phyloP scores from a whole-genome alignment of 2,329 filamentous ascomycete species.

The Fusarium fujikuroi region DNA sequence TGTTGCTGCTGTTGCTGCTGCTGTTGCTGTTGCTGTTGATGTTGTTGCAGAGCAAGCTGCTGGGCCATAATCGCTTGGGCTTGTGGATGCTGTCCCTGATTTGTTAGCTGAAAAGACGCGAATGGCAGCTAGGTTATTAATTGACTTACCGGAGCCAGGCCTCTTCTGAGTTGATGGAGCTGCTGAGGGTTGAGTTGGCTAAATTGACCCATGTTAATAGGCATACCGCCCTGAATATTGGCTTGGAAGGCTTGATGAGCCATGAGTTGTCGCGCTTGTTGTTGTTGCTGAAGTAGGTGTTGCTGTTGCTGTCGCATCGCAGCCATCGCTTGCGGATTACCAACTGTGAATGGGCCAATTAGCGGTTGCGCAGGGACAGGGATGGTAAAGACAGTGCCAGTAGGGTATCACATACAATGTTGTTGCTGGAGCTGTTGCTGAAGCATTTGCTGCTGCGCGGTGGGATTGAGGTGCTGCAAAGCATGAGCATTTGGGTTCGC shows the following conservation, averaged over 20 bases:
- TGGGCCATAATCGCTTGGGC: constrained; percentile 55
- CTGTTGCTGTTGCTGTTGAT: constrained; percentile 45
- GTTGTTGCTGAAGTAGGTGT: constrained; percentile 67
- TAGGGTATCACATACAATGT: constrained; percentile 47
- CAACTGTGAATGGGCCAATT: constrained; percentile 43
- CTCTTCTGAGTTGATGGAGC: constrained; percentile 60
- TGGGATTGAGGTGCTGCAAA: constrained; percentile 76
- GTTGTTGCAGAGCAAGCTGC: constrained; percentile 52
- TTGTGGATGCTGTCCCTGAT: constrained; percentile 47
- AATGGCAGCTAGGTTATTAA: background rate
- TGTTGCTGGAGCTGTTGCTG: constrained; percentile 60
- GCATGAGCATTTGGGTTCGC: constrained; percentile 74
- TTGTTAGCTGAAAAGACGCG: constrained; percentile 27
- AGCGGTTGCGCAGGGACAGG: constrained; percentile 23
- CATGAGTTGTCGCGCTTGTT: constrained; percentile 65
- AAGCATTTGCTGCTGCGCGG: constrained; percentile 67
- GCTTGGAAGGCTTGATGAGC: constrained; percentile 65
- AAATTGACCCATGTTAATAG: constrained; percentile 63
- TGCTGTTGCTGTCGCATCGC: constrained; percentile 67
- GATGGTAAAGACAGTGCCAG: constrained; percentile 5
- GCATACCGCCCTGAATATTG: constrained; percentile 63
- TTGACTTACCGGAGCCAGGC: constrained; percentile 54
- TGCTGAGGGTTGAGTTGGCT: constrained; percentile 63
- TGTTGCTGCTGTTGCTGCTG: constrained; percentile 50
- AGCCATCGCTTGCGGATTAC: constrained; percentile 52